phyloP scores from a whole-genome alignment of 306 rosid species.

The Calophaca sinica region DNA sequence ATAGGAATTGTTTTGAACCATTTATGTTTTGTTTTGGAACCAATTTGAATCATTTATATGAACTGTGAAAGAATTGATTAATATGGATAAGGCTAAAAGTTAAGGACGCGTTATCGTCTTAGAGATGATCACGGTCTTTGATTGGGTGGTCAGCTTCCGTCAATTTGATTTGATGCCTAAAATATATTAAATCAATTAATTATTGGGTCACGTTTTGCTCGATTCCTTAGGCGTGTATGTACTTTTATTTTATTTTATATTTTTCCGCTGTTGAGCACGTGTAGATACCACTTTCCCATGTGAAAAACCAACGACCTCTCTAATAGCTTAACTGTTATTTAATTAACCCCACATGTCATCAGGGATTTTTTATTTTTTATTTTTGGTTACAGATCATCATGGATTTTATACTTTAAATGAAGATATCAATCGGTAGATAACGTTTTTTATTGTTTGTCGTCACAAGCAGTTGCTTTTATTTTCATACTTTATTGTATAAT shows the following conservation, averaged over 20 bases:
- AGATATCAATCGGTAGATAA: too few species aligned
- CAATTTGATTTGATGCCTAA: neutral
- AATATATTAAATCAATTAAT: neutral
- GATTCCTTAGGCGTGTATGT: conserved; percentile 43
- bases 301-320: neutral
- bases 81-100: too few species aligned
- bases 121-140: conserved; percentile 40
- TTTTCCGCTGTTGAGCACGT: conserved; percentile 47
- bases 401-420: neutral
- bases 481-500: too few species aligned
- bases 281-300: conserved; percentile 50
- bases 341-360: neutral
- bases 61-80: too few species aligned
- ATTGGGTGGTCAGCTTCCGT: conserved; percentile 28
- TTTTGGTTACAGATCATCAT: neutral
- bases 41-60: too few species aligned
- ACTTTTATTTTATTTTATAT: conserved; percentile 6
- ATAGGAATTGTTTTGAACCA: too few species aligned
- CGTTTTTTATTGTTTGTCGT: too few species aligned
- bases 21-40: too few species aligned
- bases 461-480: too few species aligned
- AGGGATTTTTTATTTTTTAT: too few species aligned
- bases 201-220: conserved; percentile 59
- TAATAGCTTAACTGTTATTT: neutral
- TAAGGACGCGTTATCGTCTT: conserved; percentile 40